A percentile compares a stretch with the other conserved stretches of the same genome.
Conservation (phyloP, 2,329 filamentous ascomycete genomes). For the Stagonosporopsis chrysanthemi region DNA sequence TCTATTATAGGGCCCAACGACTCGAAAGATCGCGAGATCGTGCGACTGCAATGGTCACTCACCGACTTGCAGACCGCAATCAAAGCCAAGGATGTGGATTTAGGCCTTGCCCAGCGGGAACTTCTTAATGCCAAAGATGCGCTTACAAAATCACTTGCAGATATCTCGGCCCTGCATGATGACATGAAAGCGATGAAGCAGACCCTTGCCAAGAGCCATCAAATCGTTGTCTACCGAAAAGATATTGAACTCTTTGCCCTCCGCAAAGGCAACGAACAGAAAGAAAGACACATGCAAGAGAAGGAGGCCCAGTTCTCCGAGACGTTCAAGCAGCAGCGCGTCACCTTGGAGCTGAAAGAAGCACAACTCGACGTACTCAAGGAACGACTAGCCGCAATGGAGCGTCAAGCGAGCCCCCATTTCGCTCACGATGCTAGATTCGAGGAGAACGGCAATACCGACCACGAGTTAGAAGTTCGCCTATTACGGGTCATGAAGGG, state of each 20-base stretch:
- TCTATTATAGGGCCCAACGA: constrained; percentile 23
- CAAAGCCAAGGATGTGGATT: constrained; percentile 37
- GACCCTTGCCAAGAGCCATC: constrained; percentile 41
- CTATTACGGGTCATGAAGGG: constrained; percentile 42
- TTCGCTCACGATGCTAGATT: constrained; percentile 20
- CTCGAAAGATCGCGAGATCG: constrained; percentile 38
- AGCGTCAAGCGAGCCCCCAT: constrained; percentile 30
- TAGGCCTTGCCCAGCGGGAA: constrained; percentile 34
- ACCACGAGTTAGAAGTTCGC: constrained; percentile 44
- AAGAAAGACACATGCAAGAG: constrained; percentile 43
- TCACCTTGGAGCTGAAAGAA: constrained; percentile 41
- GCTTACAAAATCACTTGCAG: constrained; percentile 40
- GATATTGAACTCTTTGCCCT: constrained; percentile 49
- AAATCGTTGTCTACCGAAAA: constrained; percentile 45
- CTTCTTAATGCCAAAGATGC: constrained; percentile 40
- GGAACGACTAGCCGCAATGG: constrained; percentile 38
- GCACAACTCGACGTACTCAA: constrained; percentile 40
- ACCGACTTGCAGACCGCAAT: constrained; percentile 37
- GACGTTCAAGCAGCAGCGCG: constrained; percentile 35
- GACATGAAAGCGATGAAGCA: constrained; percentile 44
- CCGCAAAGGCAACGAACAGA: constrained; percentile 46
- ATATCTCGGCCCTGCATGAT: constrained; percentile 39
- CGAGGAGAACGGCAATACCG: constrained; percentile 26
- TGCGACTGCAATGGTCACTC: constrained; percentile 38
- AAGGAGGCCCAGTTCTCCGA: constrained; percentile 39